Base-by-base conservation (phyloP, 108 stramenopile species). In the Fistulifera solaris region DNA sequence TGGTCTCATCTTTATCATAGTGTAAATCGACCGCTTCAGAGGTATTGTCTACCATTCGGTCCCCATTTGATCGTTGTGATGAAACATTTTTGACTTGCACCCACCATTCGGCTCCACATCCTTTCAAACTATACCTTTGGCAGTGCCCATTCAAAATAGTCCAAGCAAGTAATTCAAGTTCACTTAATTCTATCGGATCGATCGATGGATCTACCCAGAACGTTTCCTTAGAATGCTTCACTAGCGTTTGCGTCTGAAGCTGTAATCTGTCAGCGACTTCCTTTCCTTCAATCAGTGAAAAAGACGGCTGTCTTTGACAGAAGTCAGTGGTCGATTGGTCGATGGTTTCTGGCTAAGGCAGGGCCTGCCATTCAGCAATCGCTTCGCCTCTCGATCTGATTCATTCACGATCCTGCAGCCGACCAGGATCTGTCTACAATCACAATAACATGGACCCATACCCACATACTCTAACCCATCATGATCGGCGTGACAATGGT, bases 1-100 rank as follows among this genome's bases (percentile, higher is more conserved):
- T 56, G 0, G 56, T 70, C 60, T 94, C 93, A 46, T 94, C 93
- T 50, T 94, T 94, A 64, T 94, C 93, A 60, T 89, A 94, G 54
- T 94, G 90, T 21, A 93, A 63, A 54, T 93, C 87, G 11, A 93
- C 71, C 0, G 82, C 81, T 8, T 65, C 66, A 16, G 51, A 40
- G 0, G 49, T 49, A 38, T 48, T 52, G 18, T 38, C 41, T 12
- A 38, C 12, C n/a, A 47, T 18, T 48, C 7, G 44, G 8, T 39
- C 17, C 8, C n/a, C 38, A 24, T 25, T n/a, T 23, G 4, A 4
- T 19, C 15, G 22, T 24, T 23, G 38, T 39, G 27, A 18, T 17
- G 60, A 44, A 7, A 27, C 21, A 0, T 50, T 57, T 54, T 89
- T 89, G 56, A 86, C 75, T 72, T 89, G 88, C 21, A 89, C 84